These are phyloP conservation scores for Hortiboletus campestris DNA, from an alignment of 768 basidiomycete genomes.

Conservation along the genomic window DNA sequence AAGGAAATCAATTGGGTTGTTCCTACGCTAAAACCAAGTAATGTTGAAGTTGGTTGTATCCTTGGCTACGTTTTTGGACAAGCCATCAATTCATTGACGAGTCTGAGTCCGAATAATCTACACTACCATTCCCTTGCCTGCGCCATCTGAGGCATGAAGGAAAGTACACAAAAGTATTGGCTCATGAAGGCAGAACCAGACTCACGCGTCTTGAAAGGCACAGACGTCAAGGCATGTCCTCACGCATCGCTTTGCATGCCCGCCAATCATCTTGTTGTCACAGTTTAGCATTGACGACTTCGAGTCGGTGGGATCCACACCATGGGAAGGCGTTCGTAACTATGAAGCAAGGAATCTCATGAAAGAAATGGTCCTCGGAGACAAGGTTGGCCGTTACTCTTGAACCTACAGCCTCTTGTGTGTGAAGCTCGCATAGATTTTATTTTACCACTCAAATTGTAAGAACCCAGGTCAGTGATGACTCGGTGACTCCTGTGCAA, in stretches of 20 bases:
- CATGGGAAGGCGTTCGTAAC: conserved; percentile 89
- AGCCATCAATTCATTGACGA: too few relatives aligned
- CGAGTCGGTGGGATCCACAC: conserved; percentile 62
- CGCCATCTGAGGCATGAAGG: conserved; percentile 4
- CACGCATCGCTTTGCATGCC: background rate
- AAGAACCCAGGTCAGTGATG: conserved; percentile 64
- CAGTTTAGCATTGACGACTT: conserved; percentile 90
- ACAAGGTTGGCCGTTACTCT: conserved; percentile 51
- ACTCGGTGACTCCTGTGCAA: background rate
- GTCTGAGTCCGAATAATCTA: background rate
- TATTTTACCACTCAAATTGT: conserved; percentile 89
- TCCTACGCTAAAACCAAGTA: too few relatives aligned
- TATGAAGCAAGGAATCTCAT: conserved; percentile 81
- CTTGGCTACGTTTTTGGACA: too few relatives aligned
- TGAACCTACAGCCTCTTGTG: background rate
- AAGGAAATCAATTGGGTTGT: too few relatives aligned
- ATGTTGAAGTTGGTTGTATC: too few relatives aligned
- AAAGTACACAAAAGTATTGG: conserved; percentile 44
- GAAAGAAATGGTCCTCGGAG: conserved; percentile 74
- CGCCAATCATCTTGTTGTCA: background rate
- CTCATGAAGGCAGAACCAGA: conserved; percentile 88
- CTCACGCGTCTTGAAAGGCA: conserved; percentile 79
- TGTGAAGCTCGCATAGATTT: conserved; percentile 46
- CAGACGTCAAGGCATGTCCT: conserved; percentile 70
- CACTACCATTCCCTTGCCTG: background rate